Conservation (phyloP, 805 yeast genomes). For the Monosporozyma unispora region DNA sequence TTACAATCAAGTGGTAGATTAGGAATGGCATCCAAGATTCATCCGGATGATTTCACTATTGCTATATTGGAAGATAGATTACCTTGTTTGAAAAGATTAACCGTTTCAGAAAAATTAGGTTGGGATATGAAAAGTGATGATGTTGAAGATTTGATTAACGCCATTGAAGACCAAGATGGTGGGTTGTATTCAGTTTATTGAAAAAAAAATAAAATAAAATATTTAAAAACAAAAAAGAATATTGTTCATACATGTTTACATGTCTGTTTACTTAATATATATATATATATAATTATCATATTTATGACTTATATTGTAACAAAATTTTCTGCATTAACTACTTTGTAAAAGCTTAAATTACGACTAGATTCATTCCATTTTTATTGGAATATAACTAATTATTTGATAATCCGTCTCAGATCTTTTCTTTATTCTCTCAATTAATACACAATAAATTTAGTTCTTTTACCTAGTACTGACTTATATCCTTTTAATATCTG, state of each 20-base stretch:
- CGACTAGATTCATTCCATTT: too few species aligned
- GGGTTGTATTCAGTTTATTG: constrained; percentile 52
- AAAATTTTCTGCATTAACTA: not conserved
- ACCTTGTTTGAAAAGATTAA: constrained; percentile 54
- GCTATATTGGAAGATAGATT: constrained; percentile 74
- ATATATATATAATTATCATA: not conserved
- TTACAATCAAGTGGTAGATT: constrained; percentile 80
- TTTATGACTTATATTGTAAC: not conserved
- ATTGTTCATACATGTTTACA: not conserved
- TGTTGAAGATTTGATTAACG: constrained; percentile 54
- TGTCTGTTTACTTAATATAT: not conserved
- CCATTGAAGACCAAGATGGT: constrained; percentile 67
- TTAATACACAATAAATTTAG: too few species aligned
- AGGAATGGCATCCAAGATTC: constrained; percentile 74
- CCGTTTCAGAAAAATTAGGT: constrained; percentile 69
- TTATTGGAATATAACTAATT: too few species aligned
- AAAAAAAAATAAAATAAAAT: not conserved
- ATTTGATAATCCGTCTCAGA: too few species aligned
- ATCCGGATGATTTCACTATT: constrained; percentile 81
- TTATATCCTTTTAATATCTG: too few species aligned
- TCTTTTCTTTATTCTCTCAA: too few species aligned
- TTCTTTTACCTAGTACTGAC: too few species aligned
- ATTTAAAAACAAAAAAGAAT: not conserved
- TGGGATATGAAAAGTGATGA: constrained; percentile 68
- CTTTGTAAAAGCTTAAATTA: too few species aligned